Evolutionary conservation across 2,329 filamentous ascomycete species (phyloP).

Genomic region (Fusarium sp.): DNA sequence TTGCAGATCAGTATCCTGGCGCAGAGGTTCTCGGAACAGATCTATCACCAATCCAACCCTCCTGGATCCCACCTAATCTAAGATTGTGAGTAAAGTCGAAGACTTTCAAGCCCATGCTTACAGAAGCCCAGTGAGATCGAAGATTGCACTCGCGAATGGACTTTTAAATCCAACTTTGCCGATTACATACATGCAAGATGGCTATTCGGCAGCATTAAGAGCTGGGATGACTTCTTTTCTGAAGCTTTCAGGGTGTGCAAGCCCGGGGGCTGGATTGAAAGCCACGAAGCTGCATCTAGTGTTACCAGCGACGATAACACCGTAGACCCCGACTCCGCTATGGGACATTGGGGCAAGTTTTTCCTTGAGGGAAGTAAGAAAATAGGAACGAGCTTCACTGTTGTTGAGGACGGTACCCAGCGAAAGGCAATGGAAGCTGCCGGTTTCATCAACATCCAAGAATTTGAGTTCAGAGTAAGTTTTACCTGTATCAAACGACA

Average conservation of each 20-base stretch:
- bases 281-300: conserved; percentile 48
- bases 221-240: conserved; percentile 67
- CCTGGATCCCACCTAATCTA: conserved; percentile 58
- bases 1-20: conserved; percentile 58
- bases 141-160: conserved; percentile 51
- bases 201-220: conserved; percentile 66
- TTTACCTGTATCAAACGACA: accelerated
- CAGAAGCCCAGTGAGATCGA: conserved; percentile 35
- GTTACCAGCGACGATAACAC: conserved; percentile 50
- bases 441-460: conserved; percentile 42
- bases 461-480: conserved; percentile 41
- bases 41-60: conserved; percentile 56
- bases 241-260: conserved; percentile 66
- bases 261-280: conserved; percentile 64
- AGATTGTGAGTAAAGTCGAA: conserved; percentile 48
- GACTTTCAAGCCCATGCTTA: background rate
- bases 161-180: conserved; percentile 54
- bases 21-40: conserved; percentile 64
- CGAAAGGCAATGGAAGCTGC: conserved; percentile 38
- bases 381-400: conserved; percentile 48
- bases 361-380: conserved; percentile 50
- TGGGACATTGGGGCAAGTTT: conserved; percentile 48
- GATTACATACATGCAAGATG: conserved; percentile 72
- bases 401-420: conserved; percentile 40
- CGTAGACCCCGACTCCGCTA: conserved; percentile 44